Evolutionary conservation across 2,329 filamentous ascomycete species (phyloP), one percentile per base, ranked within the genome.

Genomic region (Sordariomycetes sp.): DNA sequence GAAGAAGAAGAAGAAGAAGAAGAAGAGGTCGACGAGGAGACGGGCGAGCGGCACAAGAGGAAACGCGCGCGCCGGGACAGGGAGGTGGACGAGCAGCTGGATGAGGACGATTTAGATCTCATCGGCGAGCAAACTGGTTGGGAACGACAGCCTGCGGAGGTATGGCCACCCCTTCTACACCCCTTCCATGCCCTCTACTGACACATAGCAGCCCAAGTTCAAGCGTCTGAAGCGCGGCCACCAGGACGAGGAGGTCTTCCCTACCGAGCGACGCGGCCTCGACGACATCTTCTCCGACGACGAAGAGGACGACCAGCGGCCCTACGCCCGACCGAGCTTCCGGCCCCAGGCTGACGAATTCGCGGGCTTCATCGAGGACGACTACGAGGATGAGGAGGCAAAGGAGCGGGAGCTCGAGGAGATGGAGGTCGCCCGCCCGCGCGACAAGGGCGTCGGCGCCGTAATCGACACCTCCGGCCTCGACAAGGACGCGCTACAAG

Each of bases 281-380:
- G 86, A 90, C 63, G 86, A 96, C 64, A 97, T 99, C 62, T 99
- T 99, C 70, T 91, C 89, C 39, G 92, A 96, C 62, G 92, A 96
- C 56, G 92, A 95, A 57, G 82, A 79, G 58, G 78, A 61, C 57
- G 79, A 82, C 6, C 77, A 80, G 45, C 72, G 77, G 58, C 68
- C 69, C 2, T 81, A 80, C 59, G 72, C 71, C 36, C 72, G 80
- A 61, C n/a, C n/a, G n/a, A n/a, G n/a, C n/a, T 70, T 81, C 60
- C 79, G 87, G 59, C 76, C 77, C 39, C 76, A 81, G 60, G 81
- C 81, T 53, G 88, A 95, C 69, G 90, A 95, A 65, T 89, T 95
- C 69, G 90, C 90, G 60, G 91, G 92, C 68, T 99, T 99, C 70
- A 99, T 99, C 66, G 92, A 97, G 68, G 94, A 97, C 65, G 91